Percentiles rank a stretch among this genome's conserved stretches.
These are phyloP conservation scores for Phytomonas serpens DNA, from an alignment of 208 protist genomes.

Conservation along the genomic window DNA sequence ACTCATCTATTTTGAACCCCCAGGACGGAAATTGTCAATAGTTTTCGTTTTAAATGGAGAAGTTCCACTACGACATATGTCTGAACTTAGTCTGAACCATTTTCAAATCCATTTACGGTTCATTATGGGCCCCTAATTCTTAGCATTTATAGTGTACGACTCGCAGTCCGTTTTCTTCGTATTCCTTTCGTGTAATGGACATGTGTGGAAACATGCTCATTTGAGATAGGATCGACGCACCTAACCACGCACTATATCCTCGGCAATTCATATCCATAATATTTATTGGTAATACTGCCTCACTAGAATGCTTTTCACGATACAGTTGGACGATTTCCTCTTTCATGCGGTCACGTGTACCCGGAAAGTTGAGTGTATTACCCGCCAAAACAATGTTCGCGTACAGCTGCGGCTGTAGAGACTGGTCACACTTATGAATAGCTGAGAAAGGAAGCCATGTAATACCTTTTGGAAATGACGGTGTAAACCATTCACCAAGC, in stretches of 20 bases:
- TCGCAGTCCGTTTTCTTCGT: constrained; percentile 75
- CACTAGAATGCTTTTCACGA: constrained; percentile 74
- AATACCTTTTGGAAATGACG: constrained; percentile 83
- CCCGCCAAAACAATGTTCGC: constrained; percentile 91
- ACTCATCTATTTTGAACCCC: background rate
- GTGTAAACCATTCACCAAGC: constrained; percentile 71
- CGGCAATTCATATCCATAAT: constrained; percentile 64
- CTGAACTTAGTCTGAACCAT: background rate
- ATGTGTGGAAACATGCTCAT: constrained; percentile 85
- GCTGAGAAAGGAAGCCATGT: constrained; percentile 87
- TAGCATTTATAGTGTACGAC: constrained; percentile 87
- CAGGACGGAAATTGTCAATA: background rate
- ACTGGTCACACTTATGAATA: constrained; percentile 88
- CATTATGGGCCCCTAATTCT: constrained; percentile 15
- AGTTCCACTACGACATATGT: constrained; percentile 7
- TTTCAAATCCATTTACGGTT: background rate
- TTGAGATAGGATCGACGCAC: constrained; percentile 73
- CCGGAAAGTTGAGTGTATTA: constrained; percentile 82
- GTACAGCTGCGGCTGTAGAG: constrained; percentile 87
- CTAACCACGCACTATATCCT: constrained; percentile 79
- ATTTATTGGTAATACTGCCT: constrained; percentile 67
- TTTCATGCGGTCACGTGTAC: constrained; percentile 74
- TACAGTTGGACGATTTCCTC: constrained; percentile 85
- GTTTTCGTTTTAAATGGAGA: background rate
- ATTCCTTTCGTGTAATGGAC: constrained; percentile 72